Percentiles rank a stretch among this genome's conserved stretches.
phyloP scores from a whole-genome alignment of 1,284 basidiomycete genomes.

The Gomphus sp. region DNA sequence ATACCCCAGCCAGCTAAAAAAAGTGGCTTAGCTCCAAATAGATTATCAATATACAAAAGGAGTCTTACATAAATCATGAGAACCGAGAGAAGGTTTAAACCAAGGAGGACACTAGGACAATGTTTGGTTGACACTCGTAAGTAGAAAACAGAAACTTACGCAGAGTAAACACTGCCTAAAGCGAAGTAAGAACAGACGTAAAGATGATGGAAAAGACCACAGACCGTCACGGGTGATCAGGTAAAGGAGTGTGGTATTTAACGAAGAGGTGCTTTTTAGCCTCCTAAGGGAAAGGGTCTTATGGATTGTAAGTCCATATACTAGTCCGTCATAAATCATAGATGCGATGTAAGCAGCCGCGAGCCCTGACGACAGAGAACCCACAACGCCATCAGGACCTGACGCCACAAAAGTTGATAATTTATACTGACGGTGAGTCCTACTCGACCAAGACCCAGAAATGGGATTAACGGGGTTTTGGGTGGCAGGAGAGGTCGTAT shows the following conservation, averaged over 20 bases:
- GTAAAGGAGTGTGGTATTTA: background rate
- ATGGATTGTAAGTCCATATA: background rate
- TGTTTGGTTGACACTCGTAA: background rate
- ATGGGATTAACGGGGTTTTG: background rate
- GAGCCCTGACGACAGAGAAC: background rate
- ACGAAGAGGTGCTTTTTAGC: background rate
- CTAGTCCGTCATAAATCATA: background rate
- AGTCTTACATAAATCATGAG: background rate
- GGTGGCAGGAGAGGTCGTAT: too few relatives aligned
- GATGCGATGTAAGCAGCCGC: background rate
- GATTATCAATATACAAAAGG: background rate
- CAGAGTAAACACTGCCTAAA: slow-evolving; percentile 1
- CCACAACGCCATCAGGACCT: background rate
- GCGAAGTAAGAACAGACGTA: background rate
- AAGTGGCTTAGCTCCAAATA: background rate
- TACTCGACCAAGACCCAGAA: background rate
- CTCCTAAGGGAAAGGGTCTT: background rate
- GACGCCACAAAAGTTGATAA: background rate
- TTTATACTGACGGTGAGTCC: background rate
- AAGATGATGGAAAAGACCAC: background rate
- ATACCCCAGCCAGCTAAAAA: background rate
- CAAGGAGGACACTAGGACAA: background rate
- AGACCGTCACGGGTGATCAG: background rate
- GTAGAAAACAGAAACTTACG: background rate
- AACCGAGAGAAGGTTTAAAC: background rate